Conservation (phyloP, 345 rosid genomes). For the Hypericum androsaemum region DNA sequence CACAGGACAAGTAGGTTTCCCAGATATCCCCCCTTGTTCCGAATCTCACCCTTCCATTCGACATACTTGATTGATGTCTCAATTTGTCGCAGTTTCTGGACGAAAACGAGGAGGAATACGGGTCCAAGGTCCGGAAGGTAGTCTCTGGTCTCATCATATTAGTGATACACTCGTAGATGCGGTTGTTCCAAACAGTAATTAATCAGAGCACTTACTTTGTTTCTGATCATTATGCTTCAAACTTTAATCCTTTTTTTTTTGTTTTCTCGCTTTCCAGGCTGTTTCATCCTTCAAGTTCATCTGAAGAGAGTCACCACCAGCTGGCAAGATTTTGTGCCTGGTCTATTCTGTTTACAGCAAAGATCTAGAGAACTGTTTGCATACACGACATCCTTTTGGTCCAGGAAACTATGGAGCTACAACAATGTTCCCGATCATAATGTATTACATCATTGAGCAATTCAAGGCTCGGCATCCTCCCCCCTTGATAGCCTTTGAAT, state of each 20-base stretch:
- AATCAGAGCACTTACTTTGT: not conserved
- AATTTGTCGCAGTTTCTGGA: constrained; percentile 45
- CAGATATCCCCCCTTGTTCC: not conserved
- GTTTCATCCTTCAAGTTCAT: constrained; percentile 68
- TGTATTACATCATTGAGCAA: no score
- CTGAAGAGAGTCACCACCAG: constrained; percentile 20
- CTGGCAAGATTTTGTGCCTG: no score
- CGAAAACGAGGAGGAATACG: constrained; percentile 46
- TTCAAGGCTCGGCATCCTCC: no score
- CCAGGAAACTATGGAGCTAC: no score
- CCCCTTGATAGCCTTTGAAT: no score
- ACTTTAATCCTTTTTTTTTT: not conserved
- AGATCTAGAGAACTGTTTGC: no score
- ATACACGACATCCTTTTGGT: no score
- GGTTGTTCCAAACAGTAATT: not conserved
- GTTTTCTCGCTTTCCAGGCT: constrained; percentile 33
- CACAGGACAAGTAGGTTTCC: constrained; percentile 61
- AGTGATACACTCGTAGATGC: not conserved
- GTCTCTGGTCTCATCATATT: not conserved
- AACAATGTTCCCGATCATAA: no score
- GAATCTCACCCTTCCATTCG: not conserved
- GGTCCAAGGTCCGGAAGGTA: constrained; percentile 68
- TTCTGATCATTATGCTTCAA: not conserved
- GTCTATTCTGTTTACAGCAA: no score
- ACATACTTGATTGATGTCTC: not conserved